Evolutionary conservation across 1,284 basidiomycete genomes (phyloP), one percentile per base, ranked within the genome.

Genomic region (Sporisorium exsertum): DNA sequence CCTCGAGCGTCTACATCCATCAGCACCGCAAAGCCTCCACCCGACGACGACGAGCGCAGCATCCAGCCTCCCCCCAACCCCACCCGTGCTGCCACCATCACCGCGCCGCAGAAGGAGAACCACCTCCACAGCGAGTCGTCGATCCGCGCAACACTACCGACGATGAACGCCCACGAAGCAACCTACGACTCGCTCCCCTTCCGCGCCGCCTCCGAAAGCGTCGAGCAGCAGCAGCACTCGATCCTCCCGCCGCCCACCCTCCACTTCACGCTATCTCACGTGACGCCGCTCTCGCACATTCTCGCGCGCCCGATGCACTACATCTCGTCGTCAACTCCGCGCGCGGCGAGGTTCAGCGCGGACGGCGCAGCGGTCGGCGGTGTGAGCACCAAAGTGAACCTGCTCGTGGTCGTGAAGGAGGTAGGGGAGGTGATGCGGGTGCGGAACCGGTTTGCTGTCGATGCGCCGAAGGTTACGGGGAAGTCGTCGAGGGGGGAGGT

Each of bases 161-260:
- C 35, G 8, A 55, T 72, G 51, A 72, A 65, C 46, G 69, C 45
- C 0, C 13, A 32, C 43, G 18, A 32, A 16, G 64, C 64, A 2
- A 53, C 60, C 0, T 43, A 51, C 49, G 15, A 26, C 49, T 13
- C 55, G 15, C 40, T 45, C 24, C 20, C 27, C 12, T 20, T 13
- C 47, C 13, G 22, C n/a, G 26, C 32, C 10, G 26, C 16, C 22
- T 3, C 13, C 26, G 26, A 29, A 15, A 6, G 20, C 6, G 16
- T 40, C 37, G 18, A 45, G 2, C 20, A 40, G 7, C 32, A 54
- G 24, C 9, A 40, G 32, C 56, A 76, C 7, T 76, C 73, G 12
- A 76, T 76, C 51, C n/a, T 60, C 0, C 73, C 73, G 0, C 73
- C 68, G 8, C 68, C 73, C 1, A 76, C 68, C 3, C 61, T 76